Base-by-base conservation (phyloP, 1,284 basidiomycete species). In the Apiotrichum montevideense region DNA sequence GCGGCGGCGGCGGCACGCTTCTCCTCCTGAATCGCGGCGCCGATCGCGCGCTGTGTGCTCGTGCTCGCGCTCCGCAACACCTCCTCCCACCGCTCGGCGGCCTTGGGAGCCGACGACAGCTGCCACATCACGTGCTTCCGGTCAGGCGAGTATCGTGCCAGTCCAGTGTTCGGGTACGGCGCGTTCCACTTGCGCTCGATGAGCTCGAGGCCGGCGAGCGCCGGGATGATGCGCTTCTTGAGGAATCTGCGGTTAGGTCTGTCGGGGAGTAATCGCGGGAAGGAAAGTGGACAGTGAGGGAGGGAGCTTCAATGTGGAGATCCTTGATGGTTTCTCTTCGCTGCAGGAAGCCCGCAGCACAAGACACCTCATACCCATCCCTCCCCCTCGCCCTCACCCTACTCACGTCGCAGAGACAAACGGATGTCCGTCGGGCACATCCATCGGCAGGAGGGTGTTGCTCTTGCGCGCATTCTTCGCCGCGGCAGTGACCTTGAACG, bases 381-480 rank as follows among this genome's bases (percentile, higher is more conserved):
- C 21, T 21, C 21, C 21, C 21, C 21, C 37, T 39, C 37, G 37
- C 37, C 37, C 46, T 37, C 21, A 6, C n/a, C 32, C 7, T 5
- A 72, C 71, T 65, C 59, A 73, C 73, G 51, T 59, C n/a, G 59
- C 63, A 14, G 71, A 72, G 6, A 67, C 46, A 42, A 71, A 75
- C 6, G 70, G 71, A 57, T 73, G 71, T 10, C 64, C 68, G 32
- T 64, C 62, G 13, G 71, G 70, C 4, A 72, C 62, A 11, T 11
- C 15, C 32, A 55, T 50, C 32, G 11, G 33, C 32, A 45, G 49
- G 33, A 46, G 46, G 15, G 35, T 61, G 13, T 7, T 13, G 34
- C 41, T 56, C 52, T 50, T 61, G 42, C 46, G 43, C 56, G 52
- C 59, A 33, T 8, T 35, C 50, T 58, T 55, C 32, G 46, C 47